A percentile compares a stretch with the other conserved stretches of the same genome.
Evolutionary conservation across 345 rosid species (phyloP).

Genomic region (Pugionium cornutum): DNA sequence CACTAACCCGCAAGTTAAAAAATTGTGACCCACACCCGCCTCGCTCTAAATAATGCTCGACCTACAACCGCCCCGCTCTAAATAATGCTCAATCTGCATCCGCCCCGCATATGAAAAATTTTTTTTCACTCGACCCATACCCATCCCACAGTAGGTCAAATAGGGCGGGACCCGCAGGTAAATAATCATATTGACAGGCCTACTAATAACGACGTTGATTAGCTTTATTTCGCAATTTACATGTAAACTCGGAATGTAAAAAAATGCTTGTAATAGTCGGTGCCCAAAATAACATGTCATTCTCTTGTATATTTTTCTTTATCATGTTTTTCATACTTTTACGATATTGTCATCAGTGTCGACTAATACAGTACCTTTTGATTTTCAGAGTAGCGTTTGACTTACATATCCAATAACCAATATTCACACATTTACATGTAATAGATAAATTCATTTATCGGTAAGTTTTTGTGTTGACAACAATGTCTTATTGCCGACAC

Average conservation of each 20-base stretch:
- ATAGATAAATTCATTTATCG: background rate
- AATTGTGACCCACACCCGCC: too few relatives aligned
- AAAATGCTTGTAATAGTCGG: conserved; percentile 3
- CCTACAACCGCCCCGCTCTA: too few relatives aligned
- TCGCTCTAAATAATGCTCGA: too few relatives aligned
- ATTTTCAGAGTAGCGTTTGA: background rate
- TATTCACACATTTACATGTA: background rate
- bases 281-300: conserved; percentile 5
- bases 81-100: too few relatives aligned
- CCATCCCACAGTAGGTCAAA: too few relatives aligned
- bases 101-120: too few relatives aligned
- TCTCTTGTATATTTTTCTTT: background rate
- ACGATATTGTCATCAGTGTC: conserved; percentile 1
- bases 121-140: too few relatives aligned
- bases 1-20: too few relatives aligned
- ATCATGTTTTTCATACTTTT: background rate
- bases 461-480: background rate
- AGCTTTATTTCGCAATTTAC: background rate
- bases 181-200: too few relatives aligned
- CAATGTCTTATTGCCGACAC: conserved; percentile 31
- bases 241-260: background rate
- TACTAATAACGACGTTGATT: too few relatives aligned
- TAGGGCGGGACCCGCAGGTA: too few relatives aligned
- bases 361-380: background rate
- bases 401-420: conserved; percentile 7